phyloP scores from a whole-genome alignment of 2,329 filamentous ascomycete species.

The Aspergillus costaricaensis region DNA sequence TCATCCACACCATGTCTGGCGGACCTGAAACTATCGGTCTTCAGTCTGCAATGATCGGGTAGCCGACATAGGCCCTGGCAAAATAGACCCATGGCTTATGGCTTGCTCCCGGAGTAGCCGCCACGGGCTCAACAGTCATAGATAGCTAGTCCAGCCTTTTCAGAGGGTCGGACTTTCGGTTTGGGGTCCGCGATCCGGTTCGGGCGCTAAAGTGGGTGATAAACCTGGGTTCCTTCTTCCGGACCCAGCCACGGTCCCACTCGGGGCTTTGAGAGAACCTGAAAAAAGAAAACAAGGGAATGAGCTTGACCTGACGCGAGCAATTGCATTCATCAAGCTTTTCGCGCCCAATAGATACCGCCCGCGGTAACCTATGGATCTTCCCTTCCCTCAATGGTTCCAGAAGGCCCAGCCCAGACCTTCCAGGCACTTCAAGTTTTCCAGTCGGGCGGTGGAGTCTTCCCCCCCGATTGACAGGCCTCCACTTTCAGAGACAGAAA shows the following conservation, averaged over 20 bases:
- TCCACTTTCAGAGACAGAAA: too few relatives aligned
- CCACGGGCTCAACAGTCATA: not conserved
- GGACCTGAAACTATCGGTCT: not conserved
- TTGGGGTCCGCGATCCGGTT: constrained; percentile 15
- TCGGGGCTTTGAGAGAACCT: constrained; percentile 11
- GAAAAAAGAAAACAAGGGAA: constrained; percentile 5
- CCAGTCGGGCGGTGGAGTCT: not conserved
- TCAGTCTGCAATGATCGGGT: constrained; percentile 6
- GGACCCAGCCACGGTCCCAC: constrained; percentile 16
- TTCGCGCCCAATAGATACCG: constrained; percentile 1
- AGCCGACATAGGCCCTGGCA: constrained; percentile 7
- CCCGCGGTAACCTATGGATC: not conserved
- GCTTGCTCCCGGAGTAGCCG: not conserved
- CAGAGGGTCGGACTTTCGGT: constrained; percentile 10
- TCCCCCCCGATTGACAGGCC: not conserved
- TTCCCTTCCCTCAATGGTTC: constrained; percentile 14
- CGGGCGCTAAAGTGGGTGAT: constrained; percentile 22
- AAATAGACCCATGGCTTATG: not conserved
- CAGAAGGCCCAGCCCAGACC: constrained; percentile 12
- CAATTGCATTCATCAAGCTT: not conserved
- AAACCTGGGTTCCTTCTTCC: constrained; percentile 1
- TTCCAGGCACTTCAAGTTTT: too few relatives aligned
- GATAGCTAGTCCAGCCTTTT: constrained; percentile 9
- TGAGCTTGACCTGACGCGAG: constrained; percentile 4
- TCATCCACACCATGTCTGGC: not conserved